Conservation (phyloP, 2,329 filamentous ascomycete genomes). For the Hypomyces perniciosus region DNA sequence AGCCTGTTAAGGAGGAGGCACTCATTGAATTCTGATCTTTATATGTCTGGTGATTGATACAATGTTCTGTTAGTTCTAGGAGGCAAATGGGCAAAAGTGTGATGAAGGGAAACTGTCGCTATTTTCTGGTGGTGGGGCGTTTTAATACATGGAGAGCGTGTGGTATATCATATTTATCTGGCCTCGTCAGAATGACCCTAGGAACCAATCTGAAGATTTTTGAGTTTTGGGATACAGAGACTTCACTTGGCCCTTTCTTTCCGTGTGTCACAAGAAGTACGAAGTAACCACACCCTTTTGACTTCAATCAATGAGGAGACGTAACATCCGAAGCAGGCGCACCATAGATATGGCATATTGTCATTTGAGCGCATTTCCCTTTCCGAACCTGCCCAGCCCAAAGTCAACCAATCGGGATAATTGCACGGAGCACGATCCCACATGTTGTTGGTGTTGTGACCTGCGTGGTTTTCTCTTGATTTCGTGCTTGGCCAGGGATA, state of each 20-base stretch:
- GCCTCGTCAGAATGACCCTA: slow-evolving; percentile 8
- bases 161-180: slow-evolving; percentile 8
- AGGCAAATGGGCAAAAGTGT: slow-evolving; percentile 1
- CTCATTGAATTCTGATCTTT: slow-evolving; percentile 64
- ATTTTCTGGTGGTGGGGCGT: slow-evolving; percentile 4
- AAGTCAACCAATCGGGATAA: too few relatives aligned
- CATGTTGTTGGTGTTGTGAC: too few relatives aligned
- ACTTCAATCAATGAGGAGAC: too few relatives aligned
- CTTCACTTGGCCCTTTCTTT: too few relatives aligned
- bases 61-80: slow-evolving; percentile 1
- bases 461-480: too few relatives aligned
- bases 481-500: slow-evolving; percentile 9
- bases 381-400: too few relatives aligned
- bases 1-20: slow-evolving; percentile 63
- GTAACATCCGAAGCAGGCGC: too few relatives aligned
- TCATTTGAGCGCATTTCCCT: too few relatives aligned
- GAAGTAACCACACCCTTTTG: not conserved
- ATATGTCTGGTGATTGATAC: not conserved
- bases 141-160: slow-evolving; percentile 8
- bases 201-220: not conserved
- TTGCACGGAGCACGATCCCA: too few relatives aligned
- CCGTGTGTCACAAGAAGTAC: not conserved
- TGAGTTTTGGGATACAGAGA: too few relatives aligned
- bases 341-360: too few relatives aligned
- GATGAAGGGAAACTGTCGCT: not conserved